Percentiles rank a stretch among this genome's conserved stretches.
phyloP scores from a whole-genome alignment of 148 eudicot genomes.

The Suaeda aralocaspica region DNA sequence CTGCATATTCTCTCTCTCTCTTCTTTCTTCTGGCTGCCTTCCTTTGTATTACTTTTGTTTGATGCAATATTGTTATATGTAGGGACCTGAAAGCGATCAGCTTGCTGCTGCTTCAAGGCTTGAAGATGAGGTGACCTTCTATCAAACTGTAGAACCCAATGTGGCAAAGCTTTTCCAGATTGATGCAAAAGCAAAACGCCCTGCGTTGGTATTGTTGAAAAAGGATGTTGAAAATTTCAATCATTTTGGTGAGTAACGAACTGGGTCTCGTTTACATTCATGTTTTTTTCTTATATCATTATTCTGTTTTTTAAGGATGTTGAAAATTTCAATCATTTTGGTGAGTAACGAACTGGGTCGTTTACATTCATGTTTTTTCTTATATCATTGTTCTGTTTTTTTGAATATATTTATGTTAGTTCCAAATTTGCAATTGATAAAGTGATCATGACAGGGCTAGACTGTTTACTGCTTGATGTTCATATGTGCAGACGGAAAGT shows the following conservation, averaged over 20 bases:
- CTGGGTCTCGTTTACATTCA: conserved; percentile 1
- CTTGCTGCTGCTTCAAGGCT: conserved; percentile 82
- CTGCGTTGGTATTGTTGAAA: conserved; percentile 78
- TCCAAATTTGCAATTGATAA: background rate
- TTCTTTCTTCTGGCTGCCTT: background rate
- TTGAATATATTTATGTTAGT: no score
- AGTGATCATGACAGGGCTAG: conserved; percentile 4
- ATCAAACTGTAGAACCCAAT: conserved; percentile 74
- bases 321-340: conserved; percentile 73
- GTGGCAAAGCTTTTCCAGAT: conserved; percentile 80
- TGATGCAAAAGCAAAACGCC: conserved; percentile 65
- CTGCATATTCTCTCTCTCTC: background rate
- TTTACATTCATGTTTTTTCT: background rate
- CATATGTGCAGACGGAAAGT: conserved; percentile 57
- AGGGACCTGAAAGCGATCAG: conserved; percentile 84
- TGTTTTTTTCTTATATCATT: background rate
- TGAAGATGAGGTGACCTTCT: conserved; percentile 78
- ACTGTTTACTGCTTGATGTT: conserved; percentile 9
- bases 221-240: conserved; percentile 77
- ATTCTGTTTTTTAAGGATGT: conserved; percentile 45
- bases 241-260: conserved; percentile 69
- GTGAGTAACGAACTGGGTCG: conserved; percentile 38
- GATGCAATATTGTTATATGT: conserved; percentile 15
- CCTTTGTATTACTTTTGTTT: background rate
- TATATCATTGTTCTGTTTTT: no score